A percentile compares a stretch with the other conserved stretches of the same genome.
Evolutionary conservation across 2,329 filamentous ascomycete genomes (phyloP).

Genomic region (Neonectria coccinea): DNA sequence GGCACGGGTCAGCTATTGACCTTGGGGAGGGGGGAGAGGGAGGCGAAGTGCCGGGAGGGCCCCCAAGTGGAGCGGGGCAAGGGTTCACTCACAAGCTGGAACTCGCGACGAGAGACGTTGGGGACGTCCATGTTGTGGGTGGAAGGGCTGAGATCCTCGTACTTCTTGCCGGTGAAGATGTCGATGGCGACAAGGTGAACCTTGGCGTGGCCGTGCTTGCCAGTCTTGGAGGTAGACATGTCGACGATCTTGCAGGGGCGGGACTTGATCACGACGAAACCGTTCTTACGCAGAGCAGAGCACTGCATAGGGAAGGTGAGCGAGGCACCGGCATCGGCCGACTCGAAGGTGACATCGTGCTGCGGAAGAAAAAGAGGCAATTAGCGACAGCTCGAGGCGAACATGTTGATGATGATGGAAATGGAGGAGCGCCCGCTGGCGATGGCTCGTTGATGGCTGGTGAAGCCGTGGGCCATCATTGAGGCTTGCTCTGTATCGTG

Average conservation of each 20-base stretch:
- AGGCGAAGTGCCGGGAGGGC: slow-evolving; percentile 27
- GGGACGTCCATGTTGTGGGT: slow-evolving; percentile 99
- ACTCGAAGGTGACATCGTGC: slow-evolving; percentile 84
- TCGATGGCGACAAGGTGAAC: slow-evolving; percentile 98
- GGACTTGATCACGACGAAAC: slow-evolving; percentile 97
- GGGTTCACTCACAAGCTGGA: slow-evolving; percentile 83
- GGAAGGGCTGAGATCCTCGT: slow-evolving; percentile 98
- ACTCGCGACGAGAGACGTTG: slow-evolving; percentile 90
- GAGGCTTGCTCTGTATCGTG: slow-evolving; percentile 46
- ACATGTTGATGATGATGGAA: not conserved
- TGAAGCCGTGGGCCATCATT: slow-evolving; percentile 32
- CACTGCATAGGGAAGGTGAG: slow-evolving; percentile 98
- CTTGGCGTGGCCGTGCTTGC: slow-evolving; percentile 99
- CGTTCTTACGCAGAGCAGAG: slow-evolving; percentile 99
- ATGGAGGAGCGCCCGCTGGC: slow-evolving; percentile 10
- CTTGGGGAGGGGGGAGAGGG: slow-evolving; percentile 19
- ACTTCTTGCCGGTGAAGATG: slow-evolving; percentile 99
- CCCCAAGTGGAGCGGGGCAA: slow-evolving; percentile 40
- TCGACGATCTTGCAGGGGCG: slow-evolving; percentile 99
- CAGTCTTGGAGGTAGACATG: slow-evolving; percentile 99
- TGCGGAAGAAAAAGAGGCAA: slow-evolving; percentile 49
- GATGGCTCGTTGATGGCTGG: slow-evolving; percentile 25
- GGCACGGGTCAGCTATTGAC: slow-evolving; percentile 32
- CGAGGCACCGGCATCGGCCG: slow-evolving; percentile 95
- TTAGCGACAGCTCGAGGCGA: slow-evolving; percentile 36